A percentile compares a stretch with the other conserved stretches of the same genome.
Evolutionary conservation across 2,329 filamentous ascomycete species (phyloP).

Genomic region (Talaromyces sp.): DNA sequence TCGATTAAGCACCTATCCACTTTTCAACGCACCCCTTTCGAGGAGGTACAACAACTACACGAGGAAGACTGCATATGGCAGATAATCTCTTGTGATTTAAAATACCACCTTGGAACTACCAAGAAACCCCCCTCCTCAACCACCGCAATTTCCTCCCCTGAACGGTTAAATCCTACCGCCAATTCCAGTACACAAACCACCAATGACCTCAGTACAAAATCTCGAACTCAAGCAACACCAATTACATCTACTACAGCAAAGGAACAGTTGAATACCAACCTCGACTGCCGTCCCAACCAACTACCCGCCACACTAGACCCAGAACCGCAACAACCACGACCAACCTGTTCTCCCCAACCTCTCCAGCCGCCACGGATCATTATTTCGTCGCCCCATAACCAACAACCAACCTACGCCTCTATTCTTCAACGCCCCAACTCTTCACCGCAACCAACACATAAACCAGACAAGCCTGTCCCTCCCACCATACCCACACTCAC

Average conservation of each 20-base stretch:
- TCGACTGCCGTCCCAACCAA: slow-evolving; percentile 3
- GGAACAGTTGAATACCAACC: slow-evolving; percentile 7
- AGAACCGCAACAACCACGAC: slow-evolving; percentile 1
- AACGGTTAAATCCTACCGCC: slow-evolving; percentile 1
- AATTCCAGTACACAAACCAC: slow-evolving; percentile 3
- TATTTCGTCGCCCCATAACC: slow-evolving; percentile 3
- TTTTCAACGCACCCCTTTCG: no score
- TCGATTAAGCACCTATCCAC: no score
- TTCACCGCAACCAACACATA: slow-evolving; percentile 3
- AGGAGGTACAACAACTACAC: slow-evolving; percentile 12
- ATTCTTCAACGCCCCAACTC: slow-evolving; percentile 7
- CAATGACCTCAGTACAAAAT: neutral
- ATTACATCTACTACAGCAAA: neutral
- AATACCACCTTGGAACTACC: slow-evolving; percentile 6
- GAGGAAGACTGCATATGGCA: slow-evolving; percentile 13
- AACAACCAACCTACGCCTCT: slow-evolving; percentile 11
- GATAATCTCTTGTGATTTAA: slow-evolving; percentile 10
- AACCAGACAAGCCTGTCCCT: neutral
- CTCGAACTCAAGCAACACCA: neutral
- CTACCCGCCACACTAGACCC: slow-evolving; percentile 5
- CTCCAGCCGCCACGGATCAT: neutral
- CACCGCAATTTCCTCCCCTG: slow-evolving; percentile 3
- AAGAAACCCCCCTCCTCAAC: slow-evolving; percentile 1
- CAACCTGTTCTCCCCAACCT: slow-evolving; percentile 2
- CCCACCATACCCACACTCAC: slow-evolving; percentile 8